A percentile compares a stretch with the other conserved stretches of the same genome.
Evolutionary conservation across 192 early-diverging fungal species (phyloP).

Genomic region (Borealophlyctis nickersoniae): DNA sequence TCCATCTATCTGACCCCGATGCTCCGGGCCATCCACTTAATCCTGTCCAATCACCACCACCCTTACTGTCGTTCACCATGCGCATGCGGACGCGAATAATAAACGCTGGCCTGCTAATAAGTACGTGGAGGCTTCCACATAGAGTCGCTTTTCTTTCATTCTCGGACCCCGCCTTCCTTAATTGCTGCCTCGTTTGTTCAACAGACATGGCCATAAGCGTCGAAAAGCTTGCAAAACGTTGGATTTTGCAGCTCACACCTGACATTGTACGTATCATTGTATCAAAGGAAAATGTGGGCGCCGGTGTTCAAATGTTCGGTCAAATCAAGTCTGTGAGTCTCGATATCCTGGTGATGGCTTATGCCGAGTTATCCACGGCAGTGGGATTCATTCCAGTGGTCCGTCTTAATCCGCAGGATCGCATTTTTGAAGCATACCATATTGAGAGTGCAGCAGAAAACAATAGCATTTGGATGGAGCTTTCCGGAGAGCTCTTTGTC

Average conservation of each 20-base stretch:
- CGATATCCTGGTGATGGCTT: no score
- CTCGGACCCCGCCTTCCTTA: not conserved
- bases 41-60: no score
- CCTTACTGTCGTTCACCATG: slow-evolving; percentile 21
- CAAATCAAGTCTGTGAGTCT: slow-evolving; percentile 33
- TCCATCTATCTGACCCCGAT: no score
- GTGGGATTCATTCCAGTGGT: no score
- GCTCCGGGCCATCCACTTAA: no score
- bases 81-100: slow-evolving; percentile 24
- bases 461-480: slow-evolving; percentile 71
- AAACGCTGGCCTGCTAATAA: slow-evolving; percentile 30
- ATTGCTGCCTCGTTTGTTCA: not conserved
- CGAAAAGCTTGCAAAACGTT: slow-evolving; percentile 70
- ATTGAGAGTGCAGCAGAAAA: slow-evolving; percentile 57
- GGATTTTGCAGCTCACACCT: slow-evolving; percentile 62
- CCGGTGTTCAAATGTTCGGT: slow-evolving; percentile 63
- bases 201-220: slow-evolving; percentile 58
- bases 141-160: not conserved
- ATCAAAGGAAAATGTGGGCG: slow-evolving; percentile 45
- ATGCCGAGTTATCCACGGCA: no score
- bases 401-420: slow-evolving; percentile 26
- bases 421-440: slow-evolving; percentile 68
- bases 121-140: slow-evolving; percentile 17
- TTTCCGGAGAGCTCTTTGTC: slow-evolving; percentile 62
- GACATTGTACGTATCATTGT: slow-evolving; percentile 67